Base-by-base conservation (phyloP, 2,329 filamentous ascomycete genomes). In the Ophiostoma piceae region DNA sequence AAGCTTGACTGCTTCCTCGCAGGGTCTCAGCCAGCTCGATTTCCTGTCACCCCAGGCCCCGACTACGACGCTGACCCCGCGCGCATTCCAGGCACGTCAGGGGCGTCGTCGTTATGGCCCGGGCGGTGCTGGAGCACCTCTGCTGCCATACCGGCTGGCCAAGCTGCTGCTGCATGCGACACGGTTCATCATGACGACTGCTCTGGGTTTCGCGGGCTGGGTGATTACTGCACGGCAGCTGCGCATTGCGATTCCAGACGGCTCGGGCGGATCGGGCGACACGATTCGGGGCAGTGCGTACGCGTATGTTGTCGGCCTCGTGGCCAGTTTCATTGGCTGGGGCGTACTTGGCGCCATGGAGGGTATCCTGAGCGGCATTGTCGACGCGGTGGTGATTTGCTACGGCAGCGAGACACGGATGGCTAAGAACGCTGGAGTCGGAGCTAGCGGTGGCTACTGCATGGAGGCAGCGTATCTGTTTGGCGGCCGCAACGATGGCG, bases 261-360 rank as follows among this genome's bases (percentile, higher is more conserved):
- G 84, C 29, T 26, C 37, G 9, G 69, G 70, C 32, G 74, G 79
- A 68, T 85, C 62, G 5, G 62, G 62, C 19, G 16, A 86, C 19
- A 65, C 62, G 0, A 77, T 90, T 67, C 87, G 87, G 65, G 95
- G 95, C 9, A 97, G 92, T 75, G 84, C 95, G 32, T 99, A 99
- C 78, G 95, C 94, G 1, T 99, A 98, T 76, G 87, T 98, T 1
- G 92, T 99, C 29, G 95, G 94, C 11, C 79, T 99, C 73, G 90
- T 98, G 74, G 95, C 95, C 19, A 92, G 92, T 72, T 93, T 94
- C 69, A 97, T 99, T 74, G 95, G 95, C 8, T 99, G 95, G 89
- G 93, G 92, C 5, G 89, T 98, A 0, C 83, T 99, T 67, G 92
- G 93, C 35, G 91, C 93, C 1, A 94, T 96, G 85, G 94, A 97